Evolutionary conservation across 768 basidiomycete genomes (phyloP).

Genomic region (Suillus plorans): DNA sequence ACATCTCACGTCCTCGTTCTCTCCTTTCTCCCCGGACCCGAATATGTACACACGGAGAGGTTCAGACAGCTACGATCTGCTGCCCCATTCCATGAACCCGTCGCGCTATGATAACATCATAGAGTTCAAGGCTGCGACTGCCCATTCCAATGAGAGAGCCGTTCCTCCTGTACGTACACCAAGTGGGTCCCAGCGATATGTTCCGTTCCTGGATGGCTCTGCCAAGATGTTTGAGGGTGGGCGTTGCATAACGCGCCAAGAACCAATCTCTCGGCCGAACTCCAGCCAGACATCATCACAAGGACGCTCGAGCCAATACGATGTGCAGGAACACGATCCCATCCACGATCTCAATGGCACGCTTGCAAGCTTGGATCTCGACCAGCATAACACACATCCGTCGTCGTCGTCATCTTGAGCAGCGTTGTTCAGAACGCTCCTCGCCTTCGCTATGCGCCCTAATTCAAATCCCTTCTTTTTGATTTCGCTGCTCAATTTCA

Average conservation of each 20-base stretch:
- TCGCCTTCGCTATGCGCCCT: conserved; percentile 13
- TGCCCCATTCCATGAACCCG: conserved; percentile 50
- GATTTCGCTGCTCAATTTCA: conserved; percentile 22
- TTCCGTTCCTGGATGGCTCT: conserved; percentile 43
- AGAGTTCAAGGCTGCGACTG: conserved; percentile 36
- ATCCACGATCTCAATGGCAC: conserved; percentile 76
- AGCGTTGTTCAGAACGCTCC: conserved; percentile 6
- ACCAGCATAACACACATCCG: conserved; percentile 30
- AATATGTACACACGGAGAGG: conserved; percentile 46
- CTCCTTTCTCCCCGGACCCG: conserved; percentile 80
- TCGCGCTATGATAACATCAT: conserved; percentile 43
- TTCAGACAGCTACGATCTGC: conserved; percentile 20
- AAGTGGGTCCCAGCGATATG: conserved; percentile 45
- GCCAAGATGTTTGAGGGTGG: conserved; percentile 39
- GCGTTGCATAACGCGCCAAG: conserved; percentile 42
- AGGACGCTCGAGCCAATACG: conserved; percentile 21
- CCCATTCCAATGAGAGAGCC: conserved; percentile 31
- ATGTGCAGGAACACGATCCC: conserved; percentile 43
- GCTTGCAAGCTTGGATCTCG: conserved; percentile 72
- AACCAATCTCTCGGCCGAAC: conserved; percentile 53
- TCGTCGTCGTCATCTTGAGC: conserved; percentile 12
- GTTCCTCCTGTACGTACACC: conserved; percentile 46
- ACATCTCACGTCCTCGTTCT: conserved; percentile 42
- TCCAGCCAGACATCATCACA: conserved; percentile 44
- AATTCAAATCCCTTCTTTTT: conserved; percentile 17